Base-by-base conservation (phyloP, 345 rosid species). In the Gossypium arboreum region DNA sequence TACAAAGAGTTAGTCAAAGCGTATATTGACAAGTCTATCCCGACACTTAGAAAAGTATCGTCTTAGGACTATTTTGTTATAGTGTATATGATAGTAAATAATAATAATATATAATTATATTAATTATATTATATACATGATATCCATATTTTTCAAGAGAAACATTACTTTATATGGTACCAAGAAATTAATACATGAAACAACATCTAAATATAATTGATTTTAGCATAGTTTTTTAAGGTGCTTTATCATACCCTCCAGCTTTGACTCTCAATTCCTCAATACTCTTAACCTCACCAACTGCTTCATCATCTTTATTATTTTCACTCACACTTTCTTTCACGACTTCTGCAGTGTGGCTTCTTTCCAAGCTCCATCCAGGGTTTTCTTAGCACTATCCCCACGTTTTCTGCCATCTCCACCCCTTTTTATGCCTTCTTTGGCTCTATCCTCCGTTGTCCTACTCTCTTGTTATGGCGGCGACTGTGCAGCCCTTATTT, bases 351-450 rank as follows among this genome's bases (percentile, higher is more conserved):
- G 78, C 79, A 17, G 80, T 77, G 61, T 81, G 0, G 84, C 82
- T 1, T 81, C 82, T 73, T 77, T 75, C 91, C 84, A 77, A 24
- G 89, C 92, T 5, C 83, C 86, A 20, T 85, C 91, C 85, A 82
- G 50, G 7, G 83, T 72, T 50, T 54, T 72, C 77, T 81, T 81
- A 50, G 79, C 84, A 1, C 78, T 59, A 16, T 86, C 86, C 22
- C 87, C 0, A 84, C 79, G 41, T 78, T 70, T 11, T 77, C 74
- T 0, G 85, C 84, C 74, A 72, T 66, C 25, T 82, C 82, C 41
- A 60, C 81, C 17, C 80, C 89, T 90, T 48, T 79, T 81, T 1
- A 78, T 84, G 1, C 84, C 87, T 15, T 87, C 85, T 73, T 79
- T 83, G 13, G 78, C 85, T 43, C 72, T 84, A 1, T 91, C 88